Evolutionary conservation across 2,329 filamentous ascomycete species (phyloP).

Genomic region (Apiospora saccharicola): DNA sequence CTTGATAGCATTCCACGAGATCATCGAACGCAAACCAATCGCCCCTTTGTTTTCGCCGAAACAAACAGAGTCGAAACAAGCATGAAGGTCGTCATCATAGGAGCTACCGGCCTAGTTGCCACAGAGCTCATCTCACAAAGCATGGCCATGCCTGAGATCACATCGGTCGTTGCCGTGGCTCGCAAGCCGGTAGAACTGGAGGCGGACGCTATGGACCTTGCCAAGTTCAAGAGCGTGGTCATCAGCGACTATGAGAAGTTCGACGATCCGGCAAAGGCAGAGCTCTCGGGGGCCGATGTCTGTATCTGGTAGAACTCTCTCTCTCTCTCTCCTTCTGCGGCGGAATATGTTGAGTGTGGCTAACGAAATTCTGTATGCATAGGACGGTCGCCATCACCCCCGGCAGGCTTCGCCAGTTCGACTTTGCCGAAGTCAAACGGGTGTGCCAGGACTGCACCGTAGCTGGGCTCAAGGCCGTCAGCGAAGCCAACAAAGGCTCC

Average conservation of each 20-base stretch:
- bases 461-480: constrained; percentile 37
- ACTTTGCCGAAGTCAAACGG: constrained; percentile 36
- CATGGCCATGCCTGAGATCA: constrained; percentile 45
- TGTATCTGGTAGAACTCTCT: constrained; percentile 40
- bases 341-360: not conserved
- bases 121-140: constrained; percentile 53
- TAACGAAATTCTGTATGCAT: not conserved
- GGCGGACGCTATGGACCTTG: constrained; percentile 29
- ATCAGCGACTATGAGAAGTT: constrained; percentile 51
- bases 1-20: not conserved
- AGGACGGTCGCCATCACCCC: constrained; percentile 42
- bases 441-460: constrained; percentile 36
- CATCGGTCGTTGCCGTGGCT: constrained; percentile 50
- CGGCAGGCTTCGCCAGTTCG: constrained; percentile 29
- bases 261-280: constrained; percentile 46
- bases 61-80: not conserved
- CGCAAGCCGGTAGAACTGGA: constrained; percentile 45
- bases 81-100: constrained; percentile 54
- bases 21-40: not conserved
- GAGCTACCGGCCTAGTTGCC: constrained; percentile 52
- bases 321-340: not conserved
- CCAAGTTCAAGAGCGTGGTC: constrained; percentile 50
- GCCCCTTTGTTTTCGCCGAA: not conserved
- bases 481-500: constrained; percentile 27
- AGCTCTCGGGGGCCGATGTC: constrained; percentile 49